phyloP scores from a whole-genome alignment of 1,284 basidiomycete genomes.

The Thecaphora thlaspeos region DNA sequence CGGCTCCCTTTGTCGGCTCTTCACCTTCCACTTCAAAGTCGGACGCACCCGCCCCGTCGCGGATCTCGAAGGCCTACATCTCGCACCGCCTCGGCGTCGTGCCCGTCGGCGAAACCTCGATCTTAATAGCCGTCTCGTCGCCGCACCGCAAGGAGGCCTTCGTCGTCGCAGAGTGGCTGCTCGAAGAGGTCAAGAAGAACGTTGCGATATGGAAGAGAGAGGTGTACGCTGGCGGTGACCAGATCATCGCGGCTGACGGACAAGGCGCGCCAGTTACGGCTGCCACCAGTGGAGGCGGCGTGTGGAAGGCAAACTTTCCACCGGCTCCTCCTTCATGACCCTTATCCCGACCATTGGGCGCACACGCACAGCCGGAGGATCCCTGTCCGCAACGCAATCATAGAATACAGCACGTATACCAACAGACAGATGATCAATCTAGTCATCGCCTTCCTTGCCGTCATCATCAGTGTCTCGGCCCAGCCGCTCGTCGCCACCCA shows the following conservation, averaged over 20 bases:
- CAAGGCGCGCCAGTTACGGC: neutral
- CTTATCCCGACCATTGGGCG: too few relatives aligned
- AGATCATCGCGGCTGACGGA: slow-evolving; percentile 17
- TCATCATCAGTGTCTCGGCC: slow-evolving; percentile 21
- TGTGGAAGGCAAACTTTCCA: slow-evolving; percentile 38
- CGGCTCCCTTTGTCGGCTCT: slow-evolving; percentile 8
- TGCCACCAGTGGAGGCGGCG: slow-evolving; percentile 3
- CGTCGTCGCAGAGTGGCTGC: slow-evolving; percentile 72
- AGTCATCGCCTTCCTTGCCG: neutral
- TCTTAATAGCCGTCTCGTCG: slow-evolving; percentile 80
- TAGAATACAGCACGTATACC: too few relatives aligned
- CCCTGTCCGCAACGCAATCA: too few relatives aligned
- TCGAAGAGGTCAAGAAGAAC: slow-evolving; percentile 78
- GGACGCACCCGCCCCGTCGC: slow-evolving; percentile 2
- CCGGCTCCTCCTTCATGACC: too few relatives aligned
- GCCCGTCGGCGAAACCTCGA: slow-evolving; percentile 74
- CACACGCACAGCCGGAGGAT: too few relatives aligned
- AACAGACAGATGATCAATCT: neutral
- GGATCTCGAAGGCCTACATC: slow-evolving; percentile 61
- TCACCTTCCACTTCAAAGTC: slow-evolving; percentile 8
- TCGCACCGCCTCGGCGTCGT: slow-evolving; percentile 78
- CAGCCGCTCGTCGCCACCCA: slow-evolving; percentile 50
- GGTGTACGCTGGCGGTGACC: slow-evolving; percentile 57
- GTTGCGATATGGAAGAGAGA: slow-evolving; percentile 88
- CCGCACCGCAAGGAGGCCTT: slow-evolving; percentile 81